Conservation (phyloP, 2,329 filamentous ascomycete genomes). For the Gaeumannomyces sp. region DNA sequence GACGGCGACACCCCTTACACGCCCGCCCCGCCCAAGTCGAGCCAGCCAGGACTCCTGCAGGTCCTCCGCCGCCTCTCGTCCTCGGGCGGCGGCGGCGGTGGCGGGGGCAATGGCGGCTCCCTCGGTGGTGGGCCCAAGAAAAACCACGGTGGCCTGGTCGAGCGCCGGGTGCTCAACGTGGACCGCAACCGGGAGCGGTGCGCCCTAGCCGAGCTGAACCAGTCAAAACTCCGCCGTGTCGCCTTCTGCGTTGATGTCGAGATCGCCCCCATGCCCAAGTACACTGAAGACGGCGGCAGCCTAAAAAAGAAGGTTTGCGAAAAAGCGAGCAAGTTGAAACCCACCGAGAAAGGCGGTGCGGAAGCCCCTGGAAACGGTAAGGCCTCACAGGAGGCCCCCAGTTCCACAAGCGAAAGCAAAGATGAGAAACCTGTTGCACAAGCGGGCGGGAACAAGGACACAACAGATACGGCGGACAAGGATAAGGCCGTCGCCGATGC, state of each 20-base stretch:
- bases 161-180: slow-evolving; percentile 77
- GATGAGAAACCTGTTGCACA: slow-evolving; percentile 10
- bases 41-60: slow-evolving; percentile 67
- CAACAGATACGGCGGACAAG: slow-evolving; percentile 20
- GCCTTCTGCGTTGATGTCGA: slow-evolving; percentile 97
- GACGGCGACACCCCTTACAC: slow-evolving; percentile 62
- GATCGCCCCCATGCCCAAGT: slow-evolving; percentile 81
- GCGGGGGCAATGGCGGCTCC: slow-evolving; percentile 30
- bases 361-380: slow-evolving; percentile 65
- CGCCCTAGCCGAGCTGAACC: slow-evolving; percentile 69
- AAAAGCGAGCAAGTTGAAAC: slow-evolving; percentile 56
- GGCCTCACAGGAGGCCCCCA: slow-evolving; percentile 46
- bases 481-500: background rate
- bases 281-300: slow-evolving; percentile 53
- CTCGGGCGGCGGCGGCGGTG: slow-evolving; percentile 29
- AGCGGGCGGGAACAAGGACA: slow-evolving; percentile 34
- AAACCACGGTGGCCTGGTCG: slow-evolving; percentile 63
- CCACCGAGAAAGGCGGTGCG: slow-evolving; percentile 66
- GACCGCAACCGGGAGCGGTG: slow-evolving; percentile 75
- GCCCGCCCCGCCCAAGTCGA: slow-evolving; percentile 65
- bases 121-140: slow-evolving; percentile 35
- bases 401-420: background rate
- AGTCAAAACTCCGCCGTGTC: slow-evolving; percentile 76
- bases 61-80: slow-evolving; percentile 80
- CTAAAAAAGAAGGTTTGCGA: slow-evolving; percentile 33